Base-by-base conservation (phyloP, 495 filamentous ascomycete species). In the Penicillium odoratum region DNA sequence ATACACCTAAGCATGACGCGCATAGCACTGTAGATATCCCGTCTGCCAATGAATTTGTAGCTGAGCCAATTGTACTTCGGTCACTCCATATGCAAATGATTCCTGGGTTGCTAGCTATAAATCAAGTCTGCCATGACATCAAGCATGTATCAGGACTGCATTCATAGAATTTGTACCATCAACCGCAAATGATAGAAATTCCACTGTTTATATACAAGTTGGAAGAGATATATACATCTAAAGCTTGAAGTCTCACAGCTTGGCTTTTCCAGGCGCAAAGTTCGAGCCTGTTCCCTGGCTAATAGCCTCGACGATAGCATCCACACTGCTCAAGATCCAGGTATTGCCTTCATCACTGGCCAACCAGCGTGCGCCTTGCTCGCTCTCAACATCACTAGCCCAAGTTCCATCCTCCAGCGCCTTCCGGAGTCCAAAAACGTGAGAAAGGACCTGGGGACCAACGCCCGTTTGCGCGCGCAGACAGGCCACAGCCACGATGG, bases 381-480 rank as follows among this genome's bases (percentile, higher is more conserved):
- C 77, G 5, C 70, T 64, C 65, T 85, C 83, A 7, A 74, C 81
- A 59, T 83, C 76, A 15, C 72, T 76, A 26, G 66, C 66, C 71
- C 78, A 83, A 25, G 68, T 78, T 7, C 85, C 87, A 76, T 90
- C 85, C 58, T 89, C 86, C 25, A 85, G 75, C 13, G 82, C 87
- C 76, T 92, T 92, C 44, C 86, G 66, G 66, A 90, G 61, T 4
- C 88, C 89, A 75, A 88, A 91, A 0, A 92, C 74, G 73, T 93
- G 89, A 57, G 83, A 87, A 7, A 84, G 71, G 7, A 93, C 88
- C 76, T 93, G 89, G 25, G 89, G 89, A 2, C 84, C 89, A 4
- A 92, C 89, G 1, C 89, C 89, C 10, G 85, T 85, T 75, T 93
- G 89, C 48, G 89, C 81, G 18, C 89, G 69, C 64, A 93, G 62